Conservation (phyloP, 768 basidiomycete species). For the Lactarius sp. region DNA sequence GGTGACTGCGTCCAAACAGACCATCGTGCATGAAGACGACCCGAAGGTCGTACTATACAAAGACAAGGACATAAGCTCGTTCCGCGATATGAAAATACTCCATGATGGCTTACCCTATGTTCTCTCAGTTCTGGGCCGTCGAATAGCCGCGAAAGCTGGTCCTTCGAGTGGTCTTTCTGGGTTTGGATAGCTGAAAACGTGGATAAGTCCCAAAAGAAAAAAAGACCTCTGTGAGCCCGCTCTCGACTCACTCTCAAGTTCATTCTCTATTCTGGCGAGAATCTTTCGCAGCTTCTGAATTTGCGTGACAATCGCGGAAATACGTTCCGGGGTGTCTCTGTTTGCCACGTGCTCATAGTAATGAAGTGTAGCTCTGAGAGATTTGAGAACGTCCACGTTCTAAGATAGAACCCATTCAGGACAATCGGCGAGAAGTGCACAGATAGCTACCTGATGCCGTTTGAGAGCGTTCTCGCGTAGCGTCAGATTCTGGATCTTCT, state of each 20-base stretch:
- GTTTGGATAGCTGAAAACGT: constrained; percentile 46
- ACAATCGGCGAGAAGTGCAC: neutral
- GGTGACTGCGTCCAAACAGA: constrained; percentile 67
- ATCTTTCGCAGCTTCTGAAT: constrained; percentile 48
- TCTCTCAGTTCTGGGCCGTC: constrained; percentile 63
- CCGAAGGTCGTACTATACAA: constrained; percentile 70
- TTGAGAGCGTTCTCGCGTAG: constrained; percentile 46
- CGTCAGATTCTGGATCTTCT: constrained; percentile 45
- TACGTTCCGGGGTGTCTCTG: constrained; percentile 44
- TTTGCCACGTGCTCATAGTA: constrained; percentile 70
- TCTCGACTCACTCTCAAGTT: constrained; percentile 45
- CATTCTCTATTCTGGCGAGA: constrained; percentile 47
- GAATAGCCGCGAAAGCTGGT: constrained; percentile 43
- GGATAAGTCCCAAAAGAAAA: constrained; percentile 1
- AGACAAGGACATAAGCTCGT: neutral
- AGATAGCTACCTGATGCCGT: constrained; percentile 45
- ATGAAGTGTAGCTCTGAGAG: constrained; percentile 55
- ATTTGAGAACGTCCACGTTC: constrained; percentile 59
- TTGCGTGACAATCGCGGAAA: constrained; percentile 40
- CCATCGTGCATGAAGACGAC: constrained; percentile 76
- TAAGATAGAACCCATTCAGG: constrained; percentile 28
- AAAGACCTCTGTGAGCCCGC: neutral
- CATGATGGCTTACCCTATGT: constrained; percentile 42
- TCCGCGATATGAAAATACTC: neutral
- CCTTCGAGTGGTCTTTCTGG: constrained; percentile 42